Evolutionary conservation across 192 early-diverging fungal genomes (phyloP).

Genomic region (Coemansia guatemalensis): DNA sequence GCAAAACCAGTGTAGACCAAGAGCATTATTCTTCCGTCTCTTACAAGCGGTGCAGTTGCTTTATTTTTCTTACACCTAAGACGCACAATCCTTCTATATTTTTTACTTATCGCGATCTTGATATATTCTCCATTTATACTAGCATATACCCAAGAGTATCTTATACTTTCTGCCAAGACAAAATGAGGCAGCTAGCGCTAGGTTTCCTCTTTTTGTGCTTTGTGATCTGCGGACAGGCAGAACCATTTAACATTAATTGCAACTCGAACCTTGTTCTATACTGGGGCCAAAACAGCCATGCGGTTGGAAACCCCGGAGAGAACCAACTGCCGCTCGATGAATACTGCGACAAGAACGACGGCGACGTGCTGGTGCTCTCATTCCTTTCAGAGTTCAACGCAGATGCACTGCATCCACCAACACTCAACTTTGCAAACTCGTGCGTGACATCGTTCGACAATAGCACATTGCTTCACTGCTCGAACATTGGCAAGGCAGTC

Average conservation of each 20-base stretch:
- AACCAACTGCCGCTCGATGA: constrained; percentile 55
- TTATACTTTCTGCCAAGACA: not conserved
- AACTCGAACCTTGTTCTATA: constrained; percentile 60
- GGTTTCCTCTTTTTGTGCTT: constrained; percentile 17
- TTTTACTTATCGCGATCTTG: no score
- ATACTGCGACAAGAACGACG: constrained; percentile 58
- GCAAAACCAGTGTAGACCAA: no score
- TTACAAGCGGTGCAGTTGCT: no score
- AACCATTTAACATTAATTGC: constrained; percentile 53
- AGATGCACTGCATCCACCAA: constrained; percentile 58
- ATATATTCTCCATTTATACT: no score
- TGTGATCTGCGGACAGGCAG: constrained; percentile 14
- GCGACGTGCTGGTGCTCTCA: constrained; percentile 59
- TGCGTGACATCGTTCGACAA: constrained; percentile 60
- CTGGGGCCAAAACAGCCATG: constrained; percentile 63
- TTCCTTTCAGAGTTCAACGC: constrained; percentile 69
- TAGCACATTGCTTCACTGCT: constrained; percentile 68
- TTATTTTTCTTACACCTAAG: not conserved
- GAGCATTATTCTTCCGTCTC: no score
- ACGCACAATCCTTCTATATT: not conserved
- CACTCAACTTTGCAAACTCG: constrained; percentile 67
- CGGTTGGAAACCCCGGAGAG: constrained; percentile 44
- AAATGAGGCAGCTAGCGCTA: constrained; percentile 24
- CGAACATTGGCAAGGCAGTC: constrained; percentile 66
- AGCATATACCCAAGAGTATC: no score